Base-by-base conservation (phyloP, 441 rosid genomes). In the Aquilaria agallochum region DNA sequence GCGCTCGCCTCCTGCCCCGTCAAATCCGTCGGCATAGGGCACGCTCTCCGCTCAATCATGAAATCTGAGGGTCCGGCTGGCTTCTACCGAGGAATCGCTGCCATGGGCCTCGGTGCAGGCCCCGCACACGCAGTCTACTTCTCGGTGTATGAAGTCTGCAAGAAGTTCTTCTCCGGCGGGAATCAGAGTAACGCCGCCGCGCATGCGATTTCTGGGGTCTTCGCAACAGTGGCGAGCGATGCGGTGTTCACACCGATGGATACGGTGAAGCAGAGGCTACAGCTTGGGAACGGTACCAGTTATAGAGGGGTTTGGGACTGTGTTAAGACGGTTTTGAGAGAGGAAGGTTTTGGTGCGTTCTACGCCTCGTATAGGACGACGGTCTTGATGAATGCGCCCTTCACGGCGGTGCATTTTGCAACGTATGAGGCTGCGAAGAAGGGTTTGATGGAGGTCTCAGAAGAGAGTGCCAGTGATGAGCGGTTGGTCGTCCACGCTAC, bases 61-160 rank as follows among this genome's bases (percentile, higher is more conserved):
- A 78, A 73, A 72, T 60, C 90, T 0, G 88, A 84, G 48, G 97
- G 98, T 2, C 83, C 79, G 4, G 51, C 82, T 0, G 92, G 83
- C 42, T 76, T 92, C 9, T 90, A 92, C 72, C 80, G 97, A 11
- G 98, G 98, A 49, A 88, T 92, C 47, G 91, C 87, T 52, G 97
- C 98, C 50, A 88, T 92, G 96, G 96, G 88, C 3, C 83, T 92
- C 12, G 98, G 96, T 5, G 98, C 98, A 4, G 98, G 98, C 11
- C 98, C 98, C 0, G 98, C 97, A 4, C 98, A 92, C 63, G 98
- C 96, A 31, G 94, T 90, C 27, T 86, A 90, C 59, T 92, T 92
- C 74, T 87, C 97, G 5, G 71, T 92, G 4, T 92, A 92, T 48
- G 96, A 92, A 71, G 64, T 58, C 9, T 84, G 83, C 3, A 92